phyloP scores from a whole-genome alignment of 1,139 yeast species.

The Pneumocystis murina region DNA sequence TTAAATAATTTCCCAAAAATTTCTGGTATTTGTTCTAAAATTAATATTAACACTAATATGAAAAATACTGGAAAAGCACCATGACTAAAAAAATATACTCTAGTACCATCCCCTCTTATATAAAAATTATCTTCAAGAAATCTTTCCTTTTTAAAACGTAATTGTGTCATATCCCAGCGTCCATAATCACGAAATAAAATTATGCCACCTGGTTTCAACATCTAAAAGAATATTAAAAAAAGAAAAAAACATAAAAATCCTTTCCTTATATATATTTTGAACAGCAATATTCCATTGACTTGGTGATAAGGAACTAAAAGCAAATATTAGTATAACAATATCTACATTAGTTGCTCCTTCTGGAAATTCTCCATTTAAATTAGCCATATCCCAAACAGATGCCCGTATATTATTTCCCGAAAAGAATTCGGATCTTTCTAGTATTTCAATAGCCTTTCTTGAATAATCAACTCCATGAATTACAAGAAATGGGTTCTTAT shows the following conservation, averaged over 20 bases:
- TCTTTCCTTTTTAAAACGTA: slow-evolving; percentile 80
- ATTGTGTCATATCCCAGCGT: slow-evolving; percentile 87
- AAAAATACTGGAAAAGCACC: slow-evolving; percentile 73
- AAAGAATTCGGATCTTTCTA: slow-evolving; percentile 47
- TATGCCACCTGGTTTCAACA: slow-evolving; percentile 85
- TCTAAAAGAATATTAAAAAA: slow-evolving; percentile 25
- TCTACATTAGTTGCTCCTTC: slow-evolving; percentile 77
- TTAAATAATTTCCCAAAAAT: slow-evolving; percentile 42
- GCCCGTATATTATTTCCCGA: slow-evolving; percentile 54
- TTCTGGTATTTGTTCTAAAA: not conserved
- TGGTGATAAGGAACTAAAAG: slow-evolving; percentile 84
- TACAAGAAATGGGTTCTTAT: slow-evolving; percentile 58
- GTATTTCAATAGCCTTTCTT: slow-evolving; percentile 77
- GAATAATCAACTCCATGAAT: slow-evolving; percentile 85
- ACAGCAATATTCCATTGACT: slow-evolving; percentile 80
- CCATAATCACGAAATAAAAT: slow-evolving; percentile 89
- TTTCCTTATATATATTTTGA: slow-evolving; percentile 33
- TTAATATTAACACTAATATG: not conserved
- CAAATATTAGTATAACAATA: slow-evolving; percentile 82
- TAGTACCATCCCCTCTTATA: slow-evolving; percentile 93
- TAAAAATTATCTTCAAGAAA: slow-evolving; percentile 82
- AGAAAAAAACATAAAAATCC: not conserved
- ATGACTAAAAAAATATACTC: slow-evolving; percentile 67
- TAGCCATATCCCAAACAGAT: slow-evolving; percentile 91
- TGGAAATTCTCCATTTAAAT: slow-evolving; percentile 58